These are phyloP conservation scores for Chrysoporthe puriensis DNA, from an alignment of 2,329 filamentous ascomycete genomes.

Conservation along the genomic window DNA sequence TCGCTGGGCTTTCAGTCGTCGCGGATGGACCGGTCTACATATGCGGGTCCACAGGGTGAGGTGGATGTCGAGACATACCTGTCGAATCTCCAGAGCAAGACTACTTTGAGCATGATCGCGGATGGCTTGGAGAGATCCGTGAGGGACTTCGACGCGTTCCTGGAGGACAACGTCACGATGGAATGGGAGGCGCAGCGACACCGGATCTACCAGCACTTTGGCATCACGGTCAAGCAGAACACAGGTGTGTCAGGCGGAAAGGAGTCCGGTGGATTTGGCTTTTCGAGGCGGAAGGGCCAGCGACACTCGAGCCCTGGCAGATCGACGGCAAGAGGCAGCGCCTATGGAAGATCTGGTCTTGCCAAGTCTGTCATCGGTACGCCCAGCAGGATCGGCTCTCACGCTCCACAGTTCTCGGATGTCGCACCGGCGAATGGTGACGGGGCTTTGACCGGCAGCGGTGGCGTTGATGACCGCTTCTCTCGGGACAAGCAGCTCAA, in stretches of 20 bases:
- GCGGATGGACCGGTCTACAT: constrained; percentile 37
- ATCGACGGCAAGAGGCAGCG: constrained; percentile 51
- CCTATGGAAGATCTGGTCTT: constrained; percentile 68
- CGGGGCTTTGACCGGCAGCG: constrained; percentile 49
- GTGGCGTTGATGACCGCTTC: constrained; percentile 72
- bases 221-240: constrained; percentile 67
- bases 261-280: constrained; percentile 62
- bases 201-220: constrained; percentile 95
- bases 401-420: constrained; percentile 70
- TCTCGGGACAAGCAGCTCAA: constrained; percentile 82
- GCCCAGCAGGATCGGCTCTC: constrained; percentile 68
- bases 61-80: constrained; percentile 80
- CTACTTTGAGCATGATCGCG: constrained; percentile 86
- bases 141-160: constrained; percentile 88
- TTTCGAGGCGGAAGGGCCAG: constrained; percentile 54
- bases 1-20: constrained; percentile 67
- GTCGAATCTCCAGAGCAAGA: constrained; percentile 84
- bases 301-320: constrained; percentile 39
- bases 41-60: constrained; percentile 45
- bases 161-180: constrained; percentile 92
- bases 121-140: constrained; percentile 90
- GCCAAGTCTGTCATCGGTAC: constrained; percentile 87
- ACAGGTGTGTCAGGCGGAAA: constrained; percentile 40
- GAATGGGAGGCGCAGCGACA: constrained; percentile 95
- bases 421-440: constrained; percentile 58